A percentile compares a stretch with the other conserved stretches of the same genome.
Conservation (phyloP, 2,329 filamentous ascomycete species). For the Diaporthe sp. region DNA sequence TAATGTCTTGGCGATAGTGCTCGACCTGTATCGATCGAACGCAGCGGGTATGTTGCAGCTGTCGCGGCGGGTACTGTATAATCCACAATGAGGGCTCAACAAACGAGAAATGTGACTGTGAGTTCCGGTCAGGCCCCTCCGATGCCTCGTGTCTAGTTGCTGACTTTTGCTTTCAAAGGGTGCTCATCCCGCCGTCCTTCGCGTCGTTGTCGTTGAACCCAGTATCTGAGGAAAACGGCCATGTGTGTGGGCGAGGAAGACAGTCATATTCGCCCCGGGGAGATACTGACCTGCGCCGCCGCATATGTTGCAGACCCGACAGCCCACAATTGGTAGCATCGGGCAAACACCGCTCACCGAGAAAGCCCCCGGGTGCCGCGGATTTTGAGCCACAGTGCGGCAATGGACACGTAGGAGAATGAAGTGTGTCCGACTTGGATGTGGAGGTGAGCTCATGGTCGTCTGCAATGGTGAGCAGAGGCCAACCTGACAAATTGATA, state of each 20-base stretch:
- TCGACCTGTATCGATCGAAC: constrained; percentile 78
- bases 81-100: constrained; percentile 87
- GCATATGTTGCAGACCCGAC: background rate
- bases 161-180: constrained; percentile 28
- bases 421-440: background rate
- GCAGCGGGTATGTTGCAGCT: constrained; percentile 78
- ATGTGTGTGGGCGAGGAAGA: background rate
- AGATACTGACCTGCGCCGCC: background rate
- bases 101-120: constrained; percentile 60
- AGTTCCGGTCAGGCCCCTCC: constrained; percentile 45
- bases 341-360: background rate
- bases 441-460: background rate
- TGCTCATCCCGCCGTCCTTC: constrained; percentile 34
- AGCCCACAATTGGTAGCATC: no score
- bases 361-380: background rate
- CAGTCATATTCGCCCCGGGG: background rate
- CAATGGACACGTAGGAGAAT: background rate
- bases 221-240: background rate
- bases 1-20: constrained; percentile 66
- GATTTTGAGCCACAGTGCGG: no score
- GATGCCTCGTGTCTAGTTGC: background rate
- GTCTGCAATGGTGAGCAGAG: background rate
- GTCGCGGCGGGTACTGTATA: constrained; percentile 84
- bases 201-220: constrained; percentile 11
- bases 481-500: constrained; percentile 2